Base-by-base conservation (phyloP, 2,329 filamentous ascomycete genomes). In the Alternaria solani region DNA sequence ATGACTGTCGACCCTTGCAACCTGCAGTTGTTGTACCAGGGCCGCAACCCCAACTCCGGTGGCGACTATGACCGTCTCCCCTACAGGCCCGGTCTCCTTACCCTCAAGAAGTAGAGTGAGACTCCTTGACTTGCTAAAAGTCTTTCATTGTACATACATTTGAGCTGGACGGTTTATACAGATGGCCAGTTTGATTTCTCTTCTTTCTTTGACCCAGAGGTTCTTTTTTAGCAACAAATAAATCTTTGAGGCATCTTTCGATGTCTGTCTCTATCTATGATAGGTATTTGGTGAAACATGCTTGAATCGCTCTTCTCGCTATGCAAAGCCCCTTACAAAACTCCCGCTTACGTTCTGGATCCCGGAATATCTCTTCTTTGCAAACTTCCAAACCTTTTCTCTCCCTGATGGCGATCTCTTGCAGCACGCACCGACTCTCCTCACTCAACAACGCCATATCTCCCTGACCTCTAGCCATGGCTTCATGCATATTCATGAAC, bases 1-100 rank as follows among this genome's bases (percentile, higher is more conserved):
- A 84, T 88, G 78, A 83, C 85, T 0, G 72, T 91, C 59, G 86
- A 89, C 68, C 80, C 87, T 1, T 90, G 88, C 80, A 89, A 89
- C 71, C 77, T 90, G 69, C 84, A 88, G 79, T 68, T 89, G 42
- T 81, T 91, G 30, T 90, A 89, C 75, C 88, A 90, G 76, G 88
- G 88, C 23, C 77, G 79, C 9, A 71, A 77, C 12, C 82, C 86
- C 2, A 80, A 55, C 51, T 73, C 72, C 0, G 70, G 72, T 42
- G 79, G 77, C 7, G 76, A 82, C 51, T 89, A 90, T 68, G 80
- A 80, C 62, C 41, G 63, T 5, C 66, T 85, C 61, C 86, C 86
- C 2, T 89, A 87, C 71, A 78, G 79, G 12, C 86, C 86, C 0
- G 87, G 82, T 57, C n/a, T 60, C 28, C 57, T 60, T 18, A 60